Evolutionary conservation across 1,284 basidiomycete genomes (phyloP), one percentile per base, ranked within the genome.

Genomic region (Cutaneotrichosporon mucoides): DNA sequence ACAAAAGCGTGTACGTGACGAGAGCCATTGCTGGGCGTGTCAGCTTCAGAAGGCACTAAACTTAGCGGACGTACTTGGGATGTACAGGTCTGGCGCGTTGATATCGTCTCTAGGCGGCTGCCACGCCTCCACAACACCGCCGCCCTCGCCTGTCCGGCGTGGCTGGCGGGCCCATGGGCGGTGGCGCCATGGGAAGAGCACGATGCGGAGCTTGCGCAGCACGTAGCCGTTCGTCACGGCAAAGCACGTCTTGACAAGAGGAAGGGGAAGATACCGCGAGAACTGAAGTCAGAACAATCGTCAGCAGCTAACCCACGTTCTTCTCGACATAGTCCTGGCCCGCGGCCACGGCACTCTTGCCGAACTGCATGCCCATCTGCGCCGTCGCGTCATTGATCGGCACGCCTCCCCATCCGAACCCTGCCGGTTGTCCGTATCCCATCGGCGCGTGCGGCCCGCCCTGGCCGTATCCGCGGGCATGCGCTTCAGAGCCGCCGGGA

Each of bases 161-260:
- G 86, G 77, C 59, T 84, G 84, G 12, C 91, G 82, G 1, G 85
- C 83, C 88, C 90, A 92, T 0, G 89, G 87, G 62, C 84, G 86
- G 72, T 99, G 94, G 45, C 87, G 80, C 96, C 96, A 99, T 0
- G 96, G 96, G 69, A 97, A 98, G 45, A 98, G 81, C n/a, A 99
- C 82, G 34, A 99, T 82, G 13, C 85, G 85, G 4, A 99, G 81
- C 76, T 99, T 99, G 71, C 85, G 84, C 42, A 98, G 86, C 49
- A 99, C 95, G 75, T 99, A 99, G 2, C 87, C 88, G 76, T 97
- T 98, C 24, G 92, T 94, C 12, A 99, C 96, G 74, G 97, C 93
- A 79, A 98, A 98, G 71, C 92, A 89, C 71, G 93, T 88, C 74
- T 97, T 97, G 60, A 98, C 82, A 43, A 87, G 82, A 12, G 86